Percentiles rank a stretch among this genome's conserved stretches.
These are phyloP conservation scores for Dendrocalamus sinicus DNA, from an alignment of 176 grass and related monocot genomes.

Conservation along the genomic window DNA sequence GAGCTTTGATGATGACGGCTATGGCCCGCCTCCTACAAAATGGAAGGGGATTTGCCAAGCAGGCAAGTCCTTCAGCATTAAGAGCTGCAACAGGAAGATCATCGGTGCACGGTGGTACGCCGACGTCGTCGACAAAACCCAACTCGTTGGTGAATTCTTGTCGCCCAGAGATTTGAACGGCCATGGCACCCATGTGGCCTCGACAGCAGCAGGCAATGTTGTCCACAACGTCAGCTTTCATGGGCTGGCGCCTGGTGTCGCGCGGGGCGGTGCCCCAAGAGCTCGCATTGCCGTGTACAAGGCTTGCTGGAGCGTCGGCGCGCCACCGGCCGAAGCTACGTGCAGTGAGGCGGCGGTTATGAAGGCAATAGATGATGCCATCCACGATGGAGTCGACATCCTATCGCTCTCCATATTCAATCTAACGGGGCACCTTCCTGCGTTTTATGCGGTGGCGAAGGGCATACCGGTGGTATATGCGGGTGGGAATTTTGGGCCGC, in stretches of 20 bases:
- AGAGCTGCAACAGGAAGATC: constrained; percentile 45
- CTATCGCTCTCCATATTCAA: constrained; percentile 49
- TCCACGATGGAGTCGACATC: constrained; percentile 62
- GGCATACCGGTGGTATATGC: constrained; percentile 61
- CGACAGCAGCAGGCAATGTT: constrained; percentile 49
- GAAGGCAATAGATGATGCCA: constrained; percentile 56
- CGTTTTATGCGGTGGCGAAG: constrained; percentile 51
- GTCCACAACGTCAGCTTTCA: constrained; percentile 41
- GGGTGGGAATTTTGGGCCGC: constrained; percentile 53
- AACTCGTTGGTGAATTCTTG: constrained; percentile 32
- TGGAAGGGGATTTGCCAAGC: constrained; percentile 45
- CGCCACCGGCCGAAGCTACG: neutral
- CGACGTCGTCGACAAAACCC: neutral
- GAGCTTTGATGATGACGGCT: constrained; percentile 36
- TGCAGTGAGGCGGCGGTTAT: constrained; percentile 36
- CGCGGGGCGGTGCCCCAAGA: constrained; percentile 46
- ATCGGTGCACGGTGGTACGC: constrained; percentile 48
- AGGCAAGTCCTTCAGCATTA: constrained; percentile 22
- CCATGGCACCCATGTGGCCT: constrained; percentile 69
- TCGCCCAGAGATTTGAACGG: constrained; percentile 50
- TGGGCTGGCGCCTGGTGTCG: constrained; percentile 48
- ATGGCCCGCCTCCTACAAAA: constrained; percentile 15
- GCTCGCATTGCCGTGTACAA: constrained; percentile 59
- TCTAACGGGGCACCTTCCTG: neutral
- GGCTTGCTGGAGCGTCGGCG: constrained; percentile 42